Evolutionary conservation across 1,284 basidiomycete genomes (phyloP), one percentile per base, ranked within the genome.

Genomic region (Boletus albobrunnescens): DNA sequence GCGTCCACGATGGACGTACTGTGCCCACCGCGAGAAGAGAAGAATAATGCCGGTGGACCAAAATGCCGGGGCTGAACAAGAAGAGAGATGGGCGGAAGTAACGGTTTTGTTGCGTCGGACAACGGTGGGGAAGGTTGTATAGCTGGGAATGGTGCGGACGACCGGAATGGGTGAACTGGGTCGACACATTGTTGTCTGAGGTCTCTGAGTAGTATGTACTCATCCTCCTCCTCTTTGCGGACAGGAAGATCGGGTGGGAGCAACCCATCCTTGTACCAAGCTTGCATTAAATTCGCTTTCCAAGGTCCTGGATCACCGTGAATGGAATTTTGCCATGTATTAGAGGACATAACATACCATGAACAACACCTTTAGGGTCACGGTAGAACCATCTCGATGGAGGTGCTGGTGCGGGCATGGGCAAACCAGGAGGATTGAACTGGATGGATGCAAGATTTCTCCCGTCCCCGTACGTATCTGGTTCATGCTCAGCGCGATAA

Each of bases 21-120:
- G 56, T 89, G 85, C 2, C 86, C 85, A 17, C 91, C 90, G 23
- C 88, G 81, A 16, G 88, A 87, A 17, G 89, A 91, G 63, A 81
- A 92, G 70, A 93, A 93, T 16, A 93, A 67, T 0, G 90, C 87
- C 1, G 90, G 90, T 17, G 89, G 90, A 0, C 90, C 90, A 55
- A 87, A 91, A 59, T 89, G 86, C 26, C 75, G 76, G 3, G 90
- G 84, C 56, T 92, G 89, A 13, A 82, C 66, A n/a, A 93, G 72
- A 4, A 93, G 73, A 16, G 89, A 91, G 47, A 90, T 82, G 0
- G 90, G 90, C 14, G 73, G 68, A 24, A 93, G 73, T 0, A 91
- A 68, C 2, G 84, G 82, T 50, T 79, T 82, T 30, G 78, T 72
- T 17, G 68, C 41, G 57, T 74, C 61, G 44, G 57, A 46, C 36